Evolutionary conservation across 768 basidiomycete species (phyloP), one percentile per base, ranked within the genome.

Genomic region (Lepiota subincarnata): DNA sequence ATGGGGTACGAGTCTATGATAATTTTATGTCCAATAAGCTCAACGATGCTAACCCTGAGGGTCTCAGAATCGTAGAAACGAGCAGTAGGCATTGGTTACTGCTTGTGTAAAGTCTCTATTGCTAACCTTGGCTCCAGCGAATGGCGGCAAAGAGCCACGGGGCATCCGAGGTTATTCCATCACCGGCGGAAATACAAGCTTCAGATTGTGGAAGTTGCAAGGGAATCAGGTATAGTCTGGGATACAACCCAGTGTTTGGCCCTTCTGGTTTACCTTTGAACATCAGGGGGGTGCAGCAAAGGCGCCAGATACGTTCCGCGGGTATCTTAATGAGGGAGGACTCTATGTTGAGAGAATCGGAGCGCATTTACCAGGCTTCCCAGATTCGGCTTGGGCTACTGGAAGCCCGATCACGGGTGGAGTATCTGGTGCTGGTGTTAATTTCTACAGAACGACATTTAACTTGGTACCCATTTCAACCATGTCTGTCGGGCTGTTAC

Each of bases 121-220:
- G 16, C 14, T 4, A 24, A 41, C 37, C 24, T 14, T 20, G 55
- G 6, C 53, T 57, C 24, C 47, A 78, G 78, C 76, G 0, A 80
- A 72, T 52, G 65, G 74, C 18, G 78, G 78, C 13, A 90, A 87
- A 63, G 82, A 85, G 11, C 86, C 89, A 26, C 82, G 90, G 14
- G 91, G 90, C 1, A 76, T 93, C 28, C 80, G 87, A 6, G 89
- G 89, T 11, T 91, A 89, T 71, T 65, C 77, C 61, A 75, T 92
- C n/a, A 74, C 82, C 50, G 67, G 70, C 2, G 87, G 87, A 2
- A 19, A 78, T 77, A 57, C 78, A 76, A 71, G 72, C 35, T 87
- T 88, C 48, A 70, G 68, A 10, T 66, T 68, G 14, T 89, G 86
- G 86, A 86, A 80, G 56, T 82, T 89, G 0, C 87, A 89, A 68